Base-by-base conservation (phyloP, 495 filamentous ascomycete genomes). In the Penicillium silybi region DNA sequence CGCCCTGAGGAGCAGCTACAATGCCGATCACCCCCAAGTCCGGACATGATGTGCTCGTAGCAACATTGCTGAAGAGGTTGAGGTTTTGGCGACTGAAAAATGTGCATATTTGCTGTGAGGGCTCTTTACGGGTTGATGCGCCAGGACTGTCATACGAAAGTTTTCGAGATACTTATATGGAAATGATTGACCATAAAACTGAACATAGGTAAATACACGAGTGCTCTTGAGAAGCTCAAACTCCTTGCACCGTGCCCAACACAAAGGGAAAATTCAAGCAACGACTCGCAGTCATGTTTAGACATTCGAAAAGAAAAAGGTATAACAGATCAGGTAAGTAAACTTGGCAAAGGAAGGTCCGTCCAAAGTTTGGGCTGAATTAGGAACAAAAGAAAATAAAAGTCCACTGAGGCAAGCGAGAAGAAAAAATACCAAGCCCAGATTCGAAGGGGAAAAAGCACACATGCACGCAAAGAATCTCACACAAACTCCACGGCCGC, bases 401-500 rank as follows among this genome's bases (percentile, higher is more conserved):
- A 32, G 18, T 41, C 16, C 29, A 35, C 16, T 16, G 16, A 49
- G 47, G 39, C 23, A 49, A 49, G 23, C 38, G 20, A 49, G 25
- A 11, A 23, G 20, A 49, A 25, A 11, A 23, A 23, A 23, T 0
- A 17, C 38, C 47, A 42, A 29, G 26, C 16, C 48, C 40, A 38
- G 32, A 35, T 23, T 17, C 27, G 25, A 32, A 16, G 2, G 19
- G 20, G 23, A 17, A 16, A 18, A 41, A n/a, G 26, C n/a, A 41
- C 46, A 38, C 38, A 49, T 49, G 47, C 48, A 44, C 16, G 26
- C 38, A 51, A 44, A 43, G 18, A 38, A 46, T 35, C 26, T 45
- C 40, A 26, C 38, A 39, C 23, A 26, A 54, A 60, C 53, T 48
- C 48, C 50, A 35, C 15, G 27, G 46, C 47, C 53, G 32, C 9